Evolutionary conservation across 148 eudicot species (phyloP).

Genomic region (Selenicereus undatus): DNA sequence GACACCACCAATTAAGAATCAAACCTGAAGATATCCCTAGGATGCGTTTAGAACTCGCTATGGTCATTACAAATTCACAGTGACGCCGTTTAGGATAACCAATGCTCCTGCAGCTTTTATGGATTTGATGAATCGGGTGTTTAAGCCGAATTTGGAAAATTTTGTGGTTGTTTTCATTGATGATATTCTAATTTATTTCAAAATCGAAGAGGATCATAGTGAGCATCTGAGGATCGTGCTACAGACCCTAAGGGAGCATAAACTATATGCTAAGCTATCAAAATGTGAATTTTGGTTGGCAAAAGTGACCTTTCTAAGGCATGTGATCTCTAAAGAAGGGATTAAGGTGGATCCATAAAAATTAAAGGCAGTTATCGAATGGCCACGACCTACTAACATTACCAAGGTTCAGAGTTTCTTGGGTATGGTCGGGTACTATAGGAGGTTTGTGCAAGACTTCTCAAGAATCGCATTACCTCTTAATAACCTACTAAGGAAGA

Average conservation of each 20-base stretch:
- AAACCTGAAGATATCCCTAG: background rate
- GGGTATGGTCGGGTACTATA: background rate
- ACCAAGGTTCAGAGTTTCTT: background rate
- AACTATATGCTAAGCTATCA: background rate
- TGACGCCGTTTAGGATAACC: background rate
- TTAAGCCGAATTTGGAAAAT: background rate
- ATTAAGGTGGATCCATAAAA: background rate
- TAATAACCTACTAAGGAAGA: no score
- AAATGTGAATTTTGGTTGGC: background rate
- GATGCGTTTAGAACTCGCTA: slow-evolving; percentile 3
- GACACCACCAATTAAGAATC: slow-evolving; percentile 5
- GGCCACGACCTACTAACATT: background rate
- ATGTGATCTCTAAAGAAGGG: background rate
- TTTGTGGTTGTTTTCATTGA: slow-evolving; percentile 11
- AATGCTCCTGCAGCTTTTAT: slow-evolving; percentile 2
- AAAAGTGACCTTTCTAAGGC: background rate
- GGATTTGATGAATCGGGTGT: background rate
- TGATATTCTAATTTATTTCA: background rate
- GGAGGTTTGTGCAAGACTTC: background rate
- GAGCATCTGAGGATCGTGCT: background rate
- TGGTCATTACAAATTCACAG: slow-evolving; percentile 7
- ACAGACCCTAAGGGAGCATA: background rate
- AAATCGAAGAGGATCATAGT: background rate
- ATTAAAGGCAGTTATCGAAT: background rate
- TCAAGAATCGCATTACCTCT: background rate